These are phyloP conservation scores for Castanospermum australe DNA, from an alignment of 306 rosid genomes.

Conservation along the genomic window DNA sequence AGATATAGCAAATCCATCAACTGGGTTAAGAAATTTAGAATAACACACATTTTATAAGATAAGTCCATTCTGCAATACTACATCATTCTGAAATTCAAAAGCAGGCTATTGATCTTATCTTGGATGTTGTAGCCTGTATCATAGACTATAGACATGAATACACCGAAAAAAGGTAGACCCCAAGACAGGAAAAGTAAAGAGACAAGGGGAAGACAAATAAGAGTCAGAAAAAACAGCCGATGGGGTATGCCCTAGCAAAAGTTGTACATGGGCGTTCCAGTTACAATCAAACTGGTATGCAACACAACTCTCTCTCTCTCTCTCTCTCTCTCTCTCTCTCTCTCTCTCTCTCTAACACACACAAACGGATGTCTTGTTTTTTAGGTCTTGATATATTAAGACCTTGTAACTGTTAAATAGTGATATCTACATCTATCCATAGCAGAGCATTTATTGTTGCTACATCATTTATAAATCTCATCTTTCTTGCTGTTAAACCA, in stretches of 20 bases:
- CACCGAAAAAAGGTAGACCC: slow-evolving; percentile 23
- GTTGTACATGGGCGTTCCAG: slow-evolving; percentile 43
- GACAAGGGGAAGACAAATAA: slow-evolving; percentile 48
- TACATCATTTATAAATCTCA: slow-evolving; percentile 30
- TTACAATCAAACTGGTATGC: slow-evolving; percentile 37
- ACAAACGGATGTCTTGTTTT: slow-evolving; percentile 37
- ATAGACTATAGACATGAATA: slow-evolving; percentile 23
- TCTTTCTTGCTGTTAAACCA: slow-evolving; percentile 34
- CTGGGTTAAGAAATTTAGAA: slow-evolving; percentile 16
- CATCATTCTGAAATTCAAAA: slow-evolving; percentile 29
- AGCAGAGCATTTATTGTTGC: slow-evolving; percentile 37
- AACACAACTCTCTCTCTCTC: slow-evolving; percentile 18
- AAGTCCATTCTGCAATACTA: slow-evolving; percentile 3
- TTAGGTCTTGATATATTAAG: slow-evolving; percentile 60
- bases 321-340: slow-evolving; percentile 28
- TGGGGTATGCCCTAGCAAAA: slow-evolving; percentile 31
- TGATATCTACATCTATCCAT: slow-evolving; percentile 43
- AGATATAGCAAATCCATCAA: slow-evolving; percentile 38
- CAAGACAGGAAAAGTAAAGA: slow-evolving; percentile 30
- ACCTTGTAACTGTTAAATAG: slow-evolving; percentile 75
- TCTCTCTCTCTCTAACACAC: neutral
- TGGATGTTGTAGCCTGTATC: slow-evolving; percentile 27
- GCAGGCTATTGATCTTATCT: slow-evolving; percentile 22
- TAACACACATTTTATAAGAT: slow-evolving; percentile 29
- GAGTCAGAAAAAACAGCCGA: slow-evolving; percentile 36